Conservation (phyloP, 805 yeast genomes). For the Pichia californica region DNA sequence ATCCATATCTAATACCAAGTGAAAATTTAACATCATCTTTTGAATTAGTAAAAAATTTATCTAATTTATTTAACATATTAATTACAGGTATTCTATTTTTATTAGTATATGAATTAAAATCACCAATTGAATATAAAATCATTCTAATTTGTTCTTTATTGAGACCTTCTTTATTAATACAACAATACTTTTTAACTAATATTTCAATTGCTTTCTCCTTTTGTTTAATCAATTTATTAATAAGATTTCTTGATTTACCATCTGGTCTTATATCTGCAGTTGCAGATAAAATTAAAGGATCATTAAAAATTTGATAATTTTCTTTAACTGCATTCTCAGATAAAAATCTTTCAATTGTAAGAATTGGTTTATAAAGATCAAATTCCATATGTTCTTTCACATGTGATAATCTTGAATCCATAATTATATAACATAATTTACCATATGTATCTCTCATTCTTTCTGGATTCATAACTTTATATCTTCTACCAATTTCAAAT, state of each 20-base stretch:
- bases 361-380: conserved; percentile 65
- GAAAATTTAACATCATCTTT: conserved; percentile 29
- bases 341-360: conserved; percentile 41
- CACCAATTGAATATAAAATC: conserved; percentile 71
- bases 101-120: conserved; percentile 65
- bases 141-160: conserved; percentile 62
- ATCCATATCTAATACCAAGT: conserved; percentile 60
- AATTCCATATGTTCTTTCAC: conserved; percentile 67
- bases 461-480: conserved; percentile 81
- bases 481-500: conserved; percentile 74
- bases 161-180: conserved; percentile 33
- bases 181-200: conserved; percentile 46
- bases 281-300: conserved; percentile 53
- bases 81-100: conserved; percentile 63
- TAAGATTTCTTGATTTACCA: conserved; percentile 45
- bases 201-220: conserved; percentile 67
- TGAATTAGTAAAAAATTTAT: conserved; percentile 36
- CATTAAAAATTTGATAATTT: conserved; percentile 42
- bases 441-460: conserved; percentile 75
- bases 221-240: conserved; percentile 53
- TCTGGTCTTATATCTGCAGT: conserved; percentile 61
- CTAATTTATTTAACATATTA: conserved; percentile 52
- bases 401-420: conserved; percentile 76
- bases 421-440: conserved; percentile 73
- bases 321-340: conserved; percentile 26